phyloP scores from a whole-genome alignment of 495 filamentous ascomycete species.

The Penicillium subrubescens region DNA sequence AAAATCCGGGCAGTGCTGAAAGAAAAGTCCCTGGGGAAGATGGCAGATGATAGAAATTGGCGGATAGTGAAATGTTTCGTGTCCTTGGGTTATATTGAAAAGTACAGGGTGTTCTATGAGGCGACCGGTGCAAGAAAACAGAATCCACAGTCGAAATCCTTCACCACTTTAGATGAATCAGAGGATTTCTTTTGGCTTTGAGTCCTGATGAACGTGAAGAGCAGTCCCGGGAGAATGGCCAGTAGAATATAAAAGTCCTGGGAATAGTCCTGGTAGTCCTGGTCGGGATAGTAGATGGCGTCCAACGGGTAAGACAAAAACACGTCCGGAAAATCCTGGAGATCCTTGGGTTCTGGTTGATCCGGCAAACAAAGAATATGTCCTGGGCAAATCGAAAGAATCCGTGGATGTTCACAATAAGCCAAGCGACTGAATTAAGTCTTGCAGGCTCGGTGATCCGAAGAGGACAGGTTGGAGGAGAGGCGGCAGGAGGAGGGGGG shows the following conservation, averaged over 20 bases:
- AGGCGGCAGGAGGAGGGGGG: constrained; percentile 11
- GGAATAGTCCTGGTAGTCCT: constrained; percentile 14
- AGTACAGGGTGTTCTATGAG: constrained; percentile 32
- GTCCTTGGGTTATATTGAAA: constrained; percentile 23
- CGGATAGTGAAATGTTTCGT: constrained; percentile 19
- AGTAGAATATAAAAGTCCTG: constrained; percentile 6
- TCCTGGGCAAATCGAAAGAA: constrained; percentile 17
- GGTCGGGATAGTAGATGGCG: constrained; percentile 24
- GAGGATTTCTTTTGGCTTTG: constrained; percentile 3
- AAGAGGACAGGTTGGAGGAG: constrained; percentile 4
- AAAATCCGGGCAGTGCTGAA: constrained; percentile 17
- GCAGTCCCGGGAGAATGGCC: constrained; percentile 27
- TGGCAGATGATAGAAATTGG: constrained; percentile 6
- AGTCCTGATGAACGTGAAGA: constrained; percentile 22
- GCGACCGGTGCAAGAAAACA: constrained; percentile 17
- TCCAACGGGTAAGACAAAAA: constrained; percentile 16
- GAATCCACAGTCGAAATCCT: constrained; percentile 19
- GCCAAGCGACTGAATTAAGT: constrained; percentile 24
- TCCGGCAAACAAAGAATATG: constrained; percentile 17
- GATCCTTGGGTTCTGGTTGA: constrained; percentile 27
- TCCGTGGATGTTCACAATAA: constrained; percentile 1
- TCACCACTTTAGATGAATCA: constrained; percentile 27
- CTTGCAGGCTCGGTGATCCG: constrained; percentile 17
- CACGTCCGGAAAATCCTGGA: constrained; percentile 18
- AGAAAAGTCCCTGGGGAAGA: constrained; percentile 15